Percentiles rank a stretch among this genome's conserved stretches.
These are phyloP conservation scores for Meyerozyma smithsonii DNA, from an alignment of 1,139 yeast species.

Conservation along the genomic window DNA sequence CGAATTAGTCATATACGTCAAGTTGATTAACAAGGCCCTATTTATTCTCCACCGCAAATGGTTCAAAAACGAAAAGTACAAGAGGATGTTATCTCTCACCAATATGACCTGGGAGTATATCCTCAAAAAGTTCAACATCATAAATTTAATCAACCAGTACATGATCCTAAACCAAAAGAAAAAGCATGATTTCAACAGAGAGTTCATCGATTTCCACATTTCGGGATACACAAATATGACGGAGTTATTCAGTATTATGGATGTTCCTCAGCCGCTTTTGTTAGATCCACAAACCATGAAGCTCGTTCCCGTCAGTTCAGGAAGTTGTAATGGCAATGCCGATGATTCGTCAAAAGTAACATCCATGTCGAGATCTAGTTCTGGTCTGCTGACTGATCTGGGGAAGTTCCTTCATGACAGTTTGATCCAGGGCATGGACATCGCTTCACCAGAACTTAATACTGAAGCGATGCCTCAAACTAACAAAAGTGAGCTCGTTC, in stretches of 20 bases:
- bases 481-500: slow-evolving; percentile 21
- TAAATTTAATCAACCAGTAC: slow-evolving; percentile 26
- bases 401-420: neutral
- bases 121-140: slow-evolving; percentile 31
- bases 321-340: neutral
- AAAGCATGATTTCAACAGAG: slow-evolving; percentile 16
- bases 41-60: slow-evolving; percentile 42
- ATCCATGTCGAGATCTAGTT: neutral
- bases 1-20: slow-evolving; percentile 28
- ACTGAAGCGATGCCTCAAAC: neutral
- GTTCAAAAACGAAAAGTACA: slow-evolving; percentile 46
- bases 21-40: slow-evolving; percentile 38
- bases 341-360: neutral
- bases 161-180: slow-evolving; percentile 9
- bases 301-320: slow-evolving; percentile 8
- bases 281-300: slow-evolving; percentile 6
- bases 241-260: slow-evolving; percentile 39
- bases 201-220: slow-evolving; percentile 39
- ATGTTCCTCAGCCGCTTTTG: slow-evolving; percentile 38
- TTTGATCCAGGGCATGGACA: neutral
- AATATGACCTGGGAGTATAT: slow-evolving; percentile 43
- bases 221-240: slow-evolving; percentile 37
- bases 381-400: neutral
- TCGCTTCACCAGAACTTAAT: slow-evolving; percentile 2
- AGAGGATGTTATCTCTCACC: slow-evolving; percentile 40